These are phyloP conservation scores for Malassezia dermatis DNA, from an alignment of 1,284 basidiomycete species.

Conservation along the genomic window DNA sequence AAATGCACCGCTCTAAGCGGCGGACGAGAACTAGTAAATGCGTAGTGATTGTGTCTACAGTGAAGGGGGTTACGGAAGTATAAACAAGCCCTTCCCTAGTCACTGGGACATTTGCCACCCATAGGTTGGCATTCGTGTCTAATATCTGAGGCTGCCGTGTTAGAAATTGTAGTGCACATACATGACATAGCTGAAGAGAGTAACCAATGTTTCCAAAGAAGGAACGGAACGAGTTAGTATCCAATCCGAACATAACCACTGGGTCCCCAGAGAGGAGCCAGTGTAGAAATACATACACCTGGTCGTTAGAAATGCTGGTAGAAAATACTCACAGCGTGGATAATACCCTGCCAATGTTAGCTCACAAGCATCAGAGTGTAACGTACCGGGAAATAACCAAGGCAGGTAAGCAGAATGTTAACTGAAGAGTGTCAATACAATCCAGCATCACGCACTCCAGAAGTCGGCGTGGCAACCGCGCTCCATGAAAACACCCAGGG, in stretches of 20 bases:
- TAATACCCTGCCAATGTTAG: slow-evolving; percentile 15
- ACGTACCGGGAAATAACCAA: slow-evolving; percentile 18
- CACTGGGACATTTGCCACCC: not conserved
- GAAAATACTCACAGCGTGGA: slow-evolving; percentile 16
- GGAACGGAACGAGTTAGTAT: slow-evolving; percentile 1
- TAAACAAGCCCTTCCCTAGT: not conserved
- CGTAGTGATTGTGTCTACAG: not conserved
- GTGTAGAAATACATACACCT: not conserved
- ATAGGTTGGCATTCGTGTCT: not conserved
- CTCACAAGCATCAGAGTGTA: not conserved
- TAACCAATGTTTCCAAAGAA: not conserved
- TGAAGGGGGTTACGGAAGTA: not conserved
- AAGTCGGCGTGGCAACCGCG: slow-evolving; percentile 22
- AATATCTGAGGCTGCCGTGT: not conserved
- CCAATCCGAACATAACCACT: too few species aligned
- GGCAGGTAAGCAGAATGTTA: slow-evolving; percentile 12
- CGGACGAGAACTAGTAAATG: too few species aligned
- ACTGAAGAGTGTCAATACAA: slow-evolving; percentile 6
- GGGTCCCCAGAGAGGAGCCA: not conserved
- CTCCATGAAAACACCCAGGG: slow-evolving; percentile 31
- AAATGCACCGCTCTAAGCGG: not conserved
- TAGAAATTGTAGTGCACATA: slow-evolving; percentile 1
- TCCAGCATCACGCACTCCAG: slow-evolving; percentile 6
- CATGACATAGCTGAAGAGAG: slow-evolving; percentile 14
- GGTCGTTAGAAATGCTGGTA: not conserved